Conservation (phyloP, 2,329 filamentous ascomycete genomes). For the Pseudocercospora pini-densiflorae region DNA sequence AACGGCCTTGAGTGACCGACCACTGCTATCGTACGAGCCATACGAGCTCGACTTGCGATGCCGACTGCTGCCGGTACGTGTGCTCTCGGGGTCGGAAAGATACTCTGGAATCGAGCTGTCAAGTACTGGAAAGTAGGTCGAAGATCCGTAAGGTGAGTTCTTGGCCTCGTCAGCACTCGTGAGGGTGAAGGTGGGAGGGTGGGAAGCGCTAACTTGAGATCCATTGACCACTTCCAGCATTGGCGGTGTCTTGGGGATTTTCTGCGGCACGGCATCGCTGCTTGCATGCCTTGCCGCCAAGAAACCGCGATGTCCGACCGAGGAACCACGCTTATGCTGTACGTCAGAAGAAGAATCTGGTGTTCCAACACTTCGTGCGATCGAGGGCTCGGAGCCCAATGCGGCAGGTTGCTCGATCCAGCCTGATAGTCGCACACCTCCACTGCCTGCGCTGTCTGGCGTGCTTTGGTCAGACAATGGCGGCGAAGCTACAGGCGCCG, state of each 20-base stretch:
- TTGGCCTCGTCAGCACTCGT: conserved; percentile 14
- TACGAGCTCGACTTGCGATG: conserved; percentile 37
- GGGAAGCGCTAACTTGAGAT: conserved; percentile 19
- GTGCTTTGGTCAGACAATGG: conserved; percentile 21
- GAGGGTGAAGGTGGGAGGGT: conserved; percentile 24
- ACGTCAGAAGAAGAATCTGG: conserved; percentile 5
- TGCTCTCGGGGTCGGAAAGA: conserved; percentile 35
- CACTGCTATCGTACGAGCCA: conserved; percentile 33
- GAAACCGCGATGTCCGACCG: conserved; percentile 41
- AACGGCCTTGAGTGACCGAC: conserved; percentile 21
- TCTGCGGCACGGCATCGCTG: conserved; percentile 17
- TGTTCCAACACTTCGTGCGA: not conserved
- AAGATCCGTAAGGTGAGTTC: conserved; percentile 19
- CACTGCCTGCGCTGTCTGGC: conserved; percentile 20
- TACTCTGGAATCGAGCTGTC: conserved; percentile 29
- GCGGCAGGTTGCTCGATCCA: conserved; percentile 27
- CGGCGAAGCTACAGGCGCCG: conserved; percentile 4
- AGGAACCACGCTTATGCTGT: conserved; percentile 30
- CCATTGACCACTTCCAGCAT: conserved; percentile 15
- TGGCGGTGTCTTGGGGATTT: conserved; percentile 17
- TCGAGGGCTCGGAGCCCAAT: conserved; percentile 14
- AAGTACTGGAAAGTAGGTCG: conserved; percentile 27
- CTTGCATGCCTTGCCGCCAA: conserved; percentile 35
- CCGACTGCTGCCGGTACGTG: conserved; percentile 23
- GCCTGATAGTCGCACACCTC: conserved; percentile 27